Conservation (phyloP, 805 yeast genomes). For the Zygoascus biomembranicola region DNA sequence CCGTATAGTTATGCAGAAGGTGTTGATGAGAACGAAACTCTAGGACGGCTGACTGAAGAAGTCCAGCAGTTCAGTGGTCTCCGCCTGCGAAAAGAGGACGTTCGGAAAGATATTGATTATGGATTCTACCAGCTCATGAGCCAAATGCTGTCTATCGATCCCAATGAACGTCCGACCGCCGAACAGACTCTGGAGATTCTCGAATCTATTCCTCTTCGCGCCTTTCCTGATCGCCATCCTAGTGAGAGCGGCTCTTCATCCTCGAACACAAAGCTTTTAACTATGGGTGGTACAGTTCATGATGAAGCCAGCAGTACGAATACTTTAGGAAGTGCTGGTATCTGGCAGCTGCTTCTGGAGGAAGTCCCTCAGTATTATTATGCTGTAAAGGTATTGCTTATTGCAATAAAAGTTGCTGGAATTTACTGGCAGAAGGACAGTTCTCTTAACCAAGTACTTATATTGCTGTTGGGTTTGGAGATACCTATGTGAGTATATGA, state of each 20-base stretch:
- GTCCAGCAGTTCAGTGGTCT: constrained; percentile 29
- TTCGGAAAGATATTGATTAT: constrained; percentile 24
- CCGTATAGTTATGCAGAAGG: constrained; percentile 41
- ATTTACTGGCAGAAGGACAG: background rate
- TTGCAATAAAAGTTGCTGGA: background rate
- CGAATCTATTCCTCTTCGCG: background rate
- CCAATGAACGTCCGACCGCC: constrained; percentile 37
- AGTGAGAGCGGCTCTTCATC: background rate
- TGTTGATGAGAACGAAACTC: constrained; percentile 22
- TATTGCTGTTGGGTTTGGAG: constrained; percentile 5
- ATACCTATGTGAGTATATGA: constrained; percentile 1
- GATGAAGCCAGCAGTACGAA: too few relatives aligned
- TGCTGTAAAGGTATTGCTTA: background rate
- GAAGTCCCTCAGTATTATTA: background rate
- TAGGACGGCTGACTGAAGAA: constrained; percentile 29
- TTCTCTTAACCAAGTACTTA: background rate
- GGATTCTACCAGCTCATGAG: constrained; percentile 33
- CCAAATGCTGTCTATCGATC: constrained; percentile 31
- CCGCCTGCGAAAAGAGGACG: constrained; percentile 15
- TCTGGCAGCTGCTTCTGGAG: background rate
- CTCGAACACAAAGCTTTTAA: background rate
- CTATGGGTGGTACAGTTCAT: background rate
- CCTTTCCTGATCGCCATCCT: background rate
- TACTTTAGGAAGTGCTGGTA: background rate
- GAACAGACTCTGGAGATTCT: constrained; percentile 28